phyloP scores from a whole-genome alignment of 1,284 basidiomycete genomes.

The Puccinia brachypodii region DNA sequence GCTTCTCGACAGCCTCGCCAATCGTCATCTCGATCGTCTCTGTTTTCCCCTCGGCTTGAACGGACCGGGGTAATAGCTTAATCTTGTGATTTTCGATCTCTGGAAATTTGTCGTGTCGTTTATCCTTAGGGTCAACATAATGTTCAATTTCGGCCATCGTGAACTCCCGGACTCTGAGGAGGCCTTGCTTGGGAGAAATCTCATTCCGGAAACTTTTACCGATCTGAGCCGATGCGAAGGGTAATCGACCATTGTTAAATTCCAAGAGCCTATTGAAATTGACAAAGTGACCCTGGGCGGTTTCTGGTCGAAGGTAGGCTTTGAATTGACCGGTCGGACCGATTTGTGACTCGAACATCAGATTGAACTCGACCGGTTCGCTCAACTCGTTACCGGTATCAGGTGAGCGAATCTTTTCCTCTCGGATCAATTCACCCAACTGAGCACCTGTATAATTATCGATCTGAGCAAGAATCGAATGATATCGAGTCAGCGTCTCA shows the following conservation, averaged over 20 bases:
- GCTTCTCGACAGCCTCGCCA: constrained; percentile 80
- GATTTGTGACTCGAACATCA: constrained; percentile 97
- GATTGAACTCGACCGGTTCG: constrained; percentile 93
- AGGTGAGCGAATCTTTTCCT: constrained; percentile 81
- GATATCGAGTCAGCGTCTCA: constrained; percentile 73
- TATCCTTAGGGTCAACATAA: constrained; percentile 93
- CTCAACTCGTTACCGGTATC: constrained; percentile 88
- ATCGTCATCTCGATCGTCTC: constrained; percentile 70
- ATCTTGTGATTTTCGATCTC: constrained; percentile 77
- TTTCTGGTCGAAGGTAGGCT: constrained; percentile 95
- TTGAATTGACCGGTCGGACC: constrained; percentile 97
- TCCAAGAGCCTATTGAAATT: constrained; percentile 97
- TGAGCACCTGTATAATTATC: constrained; percentile 92
- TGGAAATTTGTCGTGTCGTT: constrained; percentile 78
- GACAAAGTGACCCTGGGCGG: constrained; percentile 97
- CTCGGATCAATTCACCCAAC: constrained; percentile 81
- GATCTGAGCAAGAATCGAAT: constrained; percentile 83
- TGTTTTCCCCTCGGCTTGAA: constrained; percentile 75
- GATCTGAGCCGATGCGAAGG: constrained; percentile 96
- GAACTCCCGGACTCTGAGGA: constrained; percentile 94
- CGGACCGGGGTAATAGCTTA: constrained; percentile 75
- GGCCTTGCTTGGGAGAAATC: constrained; percentile 91
- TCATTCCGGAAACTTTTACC: constrained; percentile 97
- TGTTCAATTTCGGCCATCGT: constrained; percentile 99
- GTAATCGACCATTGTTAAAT: constrained; percentile 94